A percentile compares a stretch with the other conserved stretches of the same genome.
These are phyloP conservation scores for Trichopus zeylanicus DNA, from an alignment of 116 monocot species.

Conservation along the genomic window DNA sequence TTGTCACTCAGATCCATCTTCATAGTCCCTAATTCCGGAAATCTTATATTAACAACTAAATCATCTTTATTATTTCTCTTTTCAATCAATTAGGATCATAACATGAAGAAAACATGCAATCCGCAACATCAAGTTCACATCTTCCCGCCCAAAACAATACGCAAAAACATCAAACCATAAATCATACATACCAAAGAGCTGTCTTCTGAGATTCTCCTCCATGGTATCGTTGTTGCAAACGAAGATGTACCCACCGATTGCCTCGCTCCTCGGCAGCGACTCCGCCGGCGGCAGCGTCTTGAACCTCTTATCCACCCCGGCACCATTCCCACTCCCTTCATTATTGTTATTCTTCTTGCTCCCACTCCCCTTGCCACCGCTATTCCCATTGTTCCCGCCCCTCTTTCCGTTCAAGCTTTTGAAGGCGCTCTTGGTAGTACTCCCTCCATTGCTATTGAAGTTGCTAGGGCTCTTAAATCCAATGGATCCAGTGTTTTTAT, in stretches of 20 bases:
- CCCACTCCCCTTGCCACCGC: slow-evolving; percentile 9
- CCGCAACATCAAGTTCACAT: no score
- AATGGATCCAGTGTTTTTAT: no score
- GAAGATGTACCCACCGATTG: slow-evolving; percentile 80
- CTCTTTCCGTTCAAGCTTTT: slow-evolving; percentile 12
- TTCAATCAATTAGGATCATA: no score
- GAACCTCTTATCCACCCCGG: slow-evolving; percentile 55
- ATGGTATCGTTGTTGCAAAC: slow-evolving; percentile 94
- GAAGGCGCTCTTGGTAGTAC: slow-evolving; percentile 7
- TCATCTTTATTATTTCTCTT: no score
- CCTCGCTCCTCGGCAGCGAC: slow-evolving; percentile 64
- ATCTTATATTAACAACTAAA: no score
- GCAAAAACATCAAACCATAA: neutral
- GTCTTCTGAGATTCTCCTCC: slow-evolving; percentile 73
- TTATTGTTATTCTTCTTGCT: neutral
- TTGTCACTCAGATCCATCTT: no score
- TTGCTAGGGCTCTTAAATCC: slow-evolving; percentile 6
- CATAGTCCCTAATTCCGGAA: no score
- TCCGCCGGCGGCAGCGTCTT: slow-evolving; percentile 79
- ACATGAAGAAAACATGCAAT: no score
- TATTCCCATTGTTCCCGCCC: neutral
- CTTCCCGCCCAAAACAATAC: neutral
- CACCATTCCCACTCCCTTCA: neutral
- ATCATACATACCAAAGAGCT: slow-evolving; percentile 59
- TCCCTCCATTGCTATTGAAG: slow-evolving; percentile 24